Evolutionary conservation across 2,329 filamentous ascomycete species (phyloP), one percentile per base, ranked within the genome.

Genomic region (Myriosclerotinia duriaeana): DNA sequence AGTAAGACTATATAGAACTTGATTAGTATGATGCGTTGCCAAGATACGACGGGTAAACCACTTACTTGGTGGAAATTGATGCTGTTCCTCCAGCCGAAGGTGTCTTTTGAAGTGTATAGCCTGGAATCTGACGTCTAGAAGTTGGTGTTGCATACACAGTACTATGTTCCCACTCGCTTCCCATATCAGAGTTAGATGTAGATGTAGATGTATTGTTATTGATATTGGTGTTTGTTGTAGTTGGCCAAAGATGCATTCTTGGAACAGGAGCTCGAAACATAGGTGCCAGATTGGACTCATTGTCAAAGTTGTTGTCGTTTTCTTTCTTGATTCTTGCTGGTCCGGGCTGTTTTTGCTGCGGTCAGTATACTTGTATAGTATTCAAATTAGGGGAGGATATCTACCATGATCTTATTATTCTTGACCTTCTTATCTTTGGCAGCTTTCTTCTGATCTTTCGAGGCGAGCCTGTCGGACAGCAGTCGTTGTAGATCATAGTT

Each of bases 401-500:
- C 46, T 36, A 50, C 26, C 46, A 64, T 44, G 65, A 54, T 3
- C 14, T 65, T 65, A 8, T 15, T 52, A 8, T 61, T 70, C 58
- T 69, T 72, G 62, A 71, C 71, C 56, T 73, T 74, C 60, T 69
- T 73, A 55, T 73, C 72, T 63, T 73, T 74, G 15, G 70, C 66
- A 26, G 80, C 77, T 72, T 86, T 86, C 76, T 88, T 92, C 74
- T 84, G 82, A 74, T 93, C 88, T 77, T 95, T 96, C 67, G 88
- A 84, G 60, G 83, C 85, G 82, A 96, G 87, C 34, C 94, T 85
- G 68, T 94, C 89, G 5, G 91, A 87, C 72, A 97, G 86, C 66
- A 96, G 80, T 59, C 82, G 81, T 69, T 91, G 87, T 66, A 97
- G 86, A 42, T 85, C 84, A 78, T 93, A 85, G 38, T 83, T 80